Evolutionary conservation across 495 filamentous ascomycete species (phyloP), one percentile per base, ranked within the genome.

Genomic region (Tuber indicum): DNA sequence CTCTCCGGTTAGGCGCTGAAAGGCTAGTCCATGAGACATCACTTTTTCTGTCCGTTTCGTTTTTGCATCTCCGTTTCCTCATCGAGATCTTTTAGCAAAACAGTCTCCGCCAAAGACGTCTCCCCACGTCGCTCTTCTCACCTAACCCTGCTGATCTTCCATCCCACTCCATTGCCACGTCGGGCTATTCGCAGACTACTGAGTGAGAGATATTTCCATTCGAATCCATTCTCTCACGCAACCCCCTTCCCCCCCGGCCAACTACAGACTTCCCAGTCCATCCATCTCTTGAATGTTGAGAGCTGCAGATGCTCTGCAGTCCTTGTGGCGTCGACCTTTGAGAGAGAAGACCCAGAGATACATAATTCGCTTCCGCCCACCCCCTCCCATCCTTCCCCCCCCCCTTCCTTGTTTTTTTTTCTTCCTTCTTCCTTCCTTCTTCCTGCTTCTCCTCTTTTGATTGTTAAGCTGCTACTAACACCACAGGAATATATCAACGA

Each of bases 51-150:
- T 36, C 26, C 58, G 58, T 66, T 66, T 66, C 58, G 58, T 36
- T 66, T 16, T 66, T 66, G 58, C 58, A 66, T 66, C 17, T 66
- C 58, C 58, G 58, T 66, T 66, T 66, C 58, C 58, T 32, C 58
- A 66, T 66, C 58, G n/a, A 66, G 26, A 16, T 17, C 32, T 36
- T 62, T 62, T 66, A 32, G 58, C n/a, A 12, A 17, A 66, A 66
- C 58, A 17, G 19, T 66, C 26, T 66, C 58, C 58, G 36, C 58
- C 58, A 66, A 32, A 66, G 58, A 66, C 26, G 58, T 66, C 58
- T 36, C 26, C 58, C 58, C 58, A 66, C 58, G 58, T 66, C 58
- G 58, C 58, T 66, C 4, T 36, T 36, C 58, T 66, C 58, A 66
- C 58, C 58, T 66, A 66, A 66, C 58, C 58, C 58, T 66, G 14